Conservation (phyloP, 2,329 filamentous ascomycete species). For the Aspergillus sp. region DNA sequence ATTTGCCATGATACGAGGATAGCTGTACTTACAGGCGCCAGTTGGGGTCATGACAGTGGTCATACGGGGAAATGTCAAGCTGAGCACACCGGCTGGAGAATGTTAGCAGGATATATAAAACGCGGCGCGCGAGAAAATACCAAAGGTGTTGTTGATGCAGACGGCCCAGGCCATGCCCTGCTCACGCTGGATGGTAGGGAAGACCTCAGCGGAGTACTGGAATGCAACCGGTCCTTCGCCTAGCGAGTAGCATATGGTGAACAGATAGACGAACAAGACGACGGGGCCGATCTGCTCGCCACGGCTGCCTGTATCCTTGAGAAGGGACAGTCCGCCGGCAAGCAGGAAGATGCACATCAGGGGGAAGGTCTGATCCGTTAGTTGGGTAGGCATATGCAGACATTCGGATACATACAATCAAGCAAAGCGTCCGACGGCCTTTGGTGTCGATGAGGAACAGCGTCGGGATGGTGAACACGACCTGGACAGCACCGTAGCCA, state of each 20-base stretch:
- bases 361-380: constrained; percentile 53
- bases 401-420: constrained; percentile 7
- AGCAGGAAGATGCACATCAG: constrained; percentile 64
- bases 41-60: constrained; percentile 47
- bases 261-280: constrained; percentile 58
- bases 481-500: constrained; percentile 61
- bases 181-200: constrained; percentile 24
- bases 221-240: constrained; percentile 58
- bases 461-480: constrained; percentile 61
- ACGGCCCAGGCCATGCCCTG: constrained; percentile 17
- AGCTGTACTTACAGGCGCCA: constrained; percentile 51
- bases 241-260: constrained; percentile 61
- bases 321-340: constrained; percentile 57
- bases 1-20: not conserved
- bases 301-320: constrained; percentile 37
- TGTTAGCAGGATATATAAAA: constrained; percentile 2
- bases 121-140: not conserved
- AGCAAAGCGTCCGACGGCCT: constrained; percentile 56
- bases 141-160: constrained; percentile 25
- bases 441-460: constrained; percentile 66
- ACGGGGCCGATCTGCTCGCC: constrained; percentile 31
- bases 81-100: constrained; percentile 44
- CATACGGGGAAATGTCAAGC: constrained; percentile 49
- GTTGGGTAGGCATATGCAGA: not conserved
- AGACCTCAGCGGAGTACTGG: constrained; percentile 55